Base-by-base conservation (phyloP, 441 rosid species). In the Biscutella laevigata region DNA sequence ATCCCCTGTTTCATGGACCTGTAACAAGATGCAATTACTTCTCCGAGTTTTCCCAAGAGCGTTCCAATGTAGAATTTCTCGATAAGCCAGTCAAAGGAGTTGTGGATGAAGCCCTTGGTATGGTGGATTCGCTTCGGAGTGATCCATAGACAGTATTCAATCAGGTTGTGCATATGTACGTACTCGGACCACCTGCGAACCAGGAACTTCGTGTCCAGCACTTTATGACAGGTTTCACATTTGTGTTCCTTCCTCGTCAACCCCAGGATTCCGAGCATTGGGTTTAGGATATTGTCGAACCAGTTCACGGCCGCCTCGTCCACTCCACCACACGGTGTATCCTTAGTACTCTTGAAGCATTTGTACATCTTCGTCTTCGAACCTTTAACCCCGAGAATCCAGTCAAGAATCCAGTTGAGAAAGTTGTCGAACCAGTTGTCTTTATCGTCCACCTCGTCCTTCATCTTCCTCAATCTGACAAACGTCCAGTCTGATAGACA, bases 401-500 rank as follows among this genome's bases (percentile, higher is more conserved):
- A 0, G 0, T 6, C 2, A 20, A 74, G 49, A 33, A 61, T 20
- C 0, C 7, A 1, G 6, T 58, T 58, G 1, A 43, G 16, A 6
- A 1, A 0, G 0, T n/a, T 0, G 28, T 62, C 54, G 2, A 7
- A 1, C 5, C 0, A 0, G 13, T 2, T 19, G 14, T 50, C 56
- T 4, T 0, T 0, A 25, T 20, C 25, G 0, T 47, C 67, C 7
- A 57, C 11, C 7, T 47, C 35, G 4, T 57, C 47, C 24, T 53
- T 57, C 6, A 59, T 16, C 32, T 62, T 41, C 35, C 39, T 32
- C 35, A 68, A 24, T 32, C 57, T 11, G 30, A 68, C 71, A 7
- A 75, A 65, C 0, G 73, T 72, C 89, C 84, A 72, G 27, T 72
- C 77, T 3, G 86, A 82, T 49, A 71, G 62, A 55, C 68, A 10